Conservation (phyloP, 2,329 filamentous ascomycete species). For the Ophiocordyceps camponoti-leonardi region DNA sequence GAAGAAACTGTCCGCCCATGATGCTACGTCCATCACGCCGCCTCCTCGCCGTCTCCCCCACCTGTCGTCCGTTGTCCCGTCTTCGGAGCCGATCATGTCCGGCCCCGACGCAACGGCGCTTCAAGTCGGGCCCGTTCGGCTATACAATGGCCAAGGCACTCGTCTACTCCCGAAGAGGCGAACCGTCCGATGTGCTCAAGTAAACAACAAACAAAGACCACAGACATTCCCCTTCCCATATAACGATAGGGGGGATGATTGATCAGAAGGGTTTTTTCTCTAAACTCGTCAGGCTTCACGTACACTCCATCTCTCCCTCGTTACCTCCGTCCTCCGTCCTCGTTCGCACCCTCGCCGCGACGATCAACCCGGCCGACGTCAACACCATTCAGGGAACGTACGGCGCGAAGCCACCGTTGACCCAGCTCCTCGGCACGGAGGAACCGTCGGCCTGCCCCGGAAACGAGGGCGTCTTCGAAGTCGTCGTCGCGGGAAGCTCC, state of each 20-base stretch:
- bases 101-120: conserved; percentile 17
- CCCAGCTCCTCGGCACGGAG: conserved; percentile 56
- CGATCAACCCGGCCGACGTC: conserved; percentile 94
- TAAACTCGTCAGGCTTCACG: conserved; percentile 38
- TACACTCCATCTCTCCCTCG: conserved; percentile 59
- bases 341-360: conserved; percentile 73
- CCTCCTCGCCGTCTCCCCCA: not conserved
- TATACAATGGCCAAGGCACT: conserved; percentile 78
- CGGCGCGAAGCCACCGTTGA: conserved; percentile 67
- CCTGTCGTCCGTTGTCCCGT: not conserved
- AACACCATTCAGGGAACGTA: conserved; percentile 97
- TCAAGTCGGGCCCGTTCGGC: conserved; percentile 50
- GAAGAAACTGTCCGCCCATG: not conserved
- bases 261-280: not conserved
- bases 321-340: conserved; percentile 50
- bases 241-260: too few species aligned
- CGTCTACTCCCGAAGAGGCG: conserved; percentile 57
- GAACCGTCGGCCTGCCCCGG: conserved; percentile 64
- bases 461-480: conserved; percentile 88
- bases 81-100: conserved; percentile 4
- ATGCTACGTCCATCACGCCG: not conserved
- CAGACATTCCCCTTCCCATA: too few species aligned
- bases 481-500: conserved; percentile 28
- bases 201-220: conserved; percentile 16
- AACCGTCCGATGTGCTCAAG: conserved; percentile 54